Evolutionary conservation across 108 stramenopile species (phyloP).

Genomic region (Parmales sp.): DNA sequence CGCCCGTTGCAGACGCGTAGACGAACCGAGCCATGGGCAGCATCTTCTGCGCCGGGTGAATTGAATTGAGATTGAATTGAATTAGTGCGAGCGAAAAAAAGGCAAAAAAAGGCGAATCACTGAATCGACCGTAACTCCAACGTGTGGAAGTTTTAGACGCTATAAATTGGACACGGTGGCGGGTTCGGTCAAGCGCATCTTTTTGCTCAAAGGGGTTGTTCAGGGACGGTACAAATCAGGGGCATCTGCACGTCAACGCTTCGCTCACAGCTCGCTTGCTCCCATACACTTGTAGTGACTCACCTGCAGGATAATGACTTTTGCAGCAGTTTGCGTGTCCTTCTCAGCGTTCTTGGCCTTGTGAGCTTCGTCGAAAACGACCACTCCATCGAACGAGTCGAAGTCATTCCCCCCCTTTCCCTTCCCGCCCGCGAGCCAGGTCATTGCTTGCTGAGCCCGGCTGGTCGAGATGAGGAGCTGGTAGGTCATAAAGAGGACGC

Average conservation of each 20-base stretch:
- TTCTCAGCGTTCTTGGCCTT: constrained; percentile 62
- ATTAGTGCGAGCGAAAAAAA: neutral
- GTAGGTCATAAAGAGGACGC: constrained; percentile 47
- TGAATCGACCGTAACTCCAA: too few species aligned
- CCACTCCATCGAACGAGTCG: constrained; percentile 44
- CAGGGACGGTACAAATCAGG: too few species aligned
- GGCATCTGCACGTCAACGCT: too few species aligned
- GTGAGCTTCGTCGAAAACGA: constrained; percentile 70
- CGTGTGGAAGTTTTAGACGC: too few species aligned
- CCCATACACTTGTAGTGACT: too few species aligned
- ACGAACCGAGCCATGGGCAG: constrained; percentile 64
- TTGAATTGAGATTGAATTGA: neutral
- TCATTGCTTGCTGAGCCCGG: constrained; percentile 54
- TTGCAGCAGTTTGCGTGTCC: too few species aligned
- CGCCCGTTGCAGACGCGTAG: constrained; percentile 70
- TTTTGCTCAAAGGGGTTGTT: too few species aligned
- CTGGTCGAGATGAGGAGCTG: constrained; percentile 36
- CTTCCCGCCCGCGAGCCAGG: constrained; percentile 47
- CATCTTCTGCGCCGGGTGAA: constrained; percentile 44
- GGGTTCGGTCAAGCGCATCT: too few species aligned
- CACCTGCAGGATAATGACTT: too few species aligned
- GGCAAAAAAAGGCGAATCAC: neutral
- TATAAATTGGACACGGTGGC: too few species aligned
- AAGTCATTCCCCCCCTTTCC: constrained; percentile 8
- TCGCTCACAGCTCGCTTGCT: too few species aligned